Base-by-base conservation (phyloP, 345 rosid genomes). In the Moricandia moricandioides region DNA sequence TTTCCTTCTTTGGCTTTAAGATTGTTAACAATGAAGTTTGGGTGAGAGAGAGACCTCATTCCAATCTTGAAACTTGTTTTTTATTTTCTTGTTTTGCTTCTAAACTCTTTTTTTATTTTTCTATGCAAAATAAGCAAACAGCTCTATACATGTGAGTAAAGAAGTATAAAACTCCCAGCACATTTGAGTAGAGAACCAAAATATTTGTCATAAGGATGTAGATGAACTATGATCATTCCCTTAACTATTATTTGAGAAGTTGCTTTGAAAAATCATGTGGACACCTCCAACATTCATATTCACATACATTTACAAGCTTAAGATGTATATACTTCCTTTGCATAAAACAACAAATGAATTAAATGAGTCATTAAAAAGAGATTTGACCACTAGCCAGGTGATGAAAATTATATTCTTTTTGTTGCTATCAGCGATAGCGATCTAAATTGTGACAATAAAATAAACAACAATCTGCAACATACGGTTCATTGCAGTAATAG, bases 11-110 rank as follows among this genome's bases (percentile, higher is more conserved):
- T 49, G 4, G 4, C n/a, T 6, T 65, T 73, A 6, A 11, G 24
- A 31, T 66, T 74, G 43, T 75, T 26, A n/a, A 35, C 51, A n/a
- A 39, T 62, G 70, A 43, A 62, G 56, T 7, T 61, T 60, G 74
- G 18, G 57, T 62, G 65, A 76, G 26, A n/a, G 58, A 76, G 29
- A 16, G 17, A 54, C 39, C 59, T 52, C 65, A 30, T 43, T 55
- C 21, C 21, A 40, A n/a, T 70, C 65, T 55, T 70, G 34, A n/a
- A 13, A 3, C 57, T 51, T 75, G n/a, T 4, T 29, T 56, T 54
- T 39, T 64, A 16, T 10, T 67, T 52, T 33, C 67, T 57, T 35
- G 29, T 37, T 51, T 61, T 24, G 12, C 35, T 4, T 68, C 27
- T 37, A 16, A 17, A 17, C 43, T 51, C 57, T 26, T 51, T 49